Conservation (phyloP, 345 rosid species). For the Rhizophora mangle region DNA sequence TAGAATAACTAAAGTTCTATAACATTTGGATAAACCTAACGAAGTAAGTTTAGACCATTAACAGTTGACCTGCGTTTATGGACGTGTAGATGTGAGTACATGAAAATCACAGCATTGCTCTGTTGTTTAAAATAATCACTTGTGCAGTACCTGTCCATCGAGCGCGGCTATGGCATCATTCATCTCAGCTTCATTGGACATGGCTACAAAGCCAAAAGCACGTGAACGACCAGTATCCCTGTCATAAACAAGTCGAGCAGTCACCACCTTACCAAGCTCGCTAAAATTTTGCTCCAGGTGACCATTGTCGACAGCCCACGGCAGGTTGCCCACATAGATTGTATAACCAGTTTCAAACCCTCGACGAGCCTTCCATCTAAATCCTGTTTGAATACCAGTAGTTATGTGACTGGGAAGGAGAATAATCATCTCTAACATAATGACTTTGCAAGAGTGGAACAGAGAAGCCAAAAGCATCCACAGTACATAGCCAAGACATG, state of each 20-base stretch:
- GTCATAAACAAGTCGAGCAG: slow-evolving; percentile 75
- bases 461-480: too few relatives aligned
- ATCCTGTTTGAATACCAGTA: slow-evolving; percentile 41
- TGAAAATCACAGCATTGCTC: too few relatives aligned
- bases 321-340: slow-evolving; percentile 81
- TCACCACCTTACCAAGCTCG: slow-evolving; percentile 81
- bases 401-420: not conserved
- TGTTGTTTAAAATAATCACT: too few relatives aligned
- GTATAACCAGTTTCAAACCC: slow-evolving; percentile 45
- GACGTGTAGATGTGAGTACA: too few relatives aligned
- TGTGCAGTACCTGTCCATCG: slow-evolving; percentile 68
- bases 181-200: slow-evolving; percentile 71
- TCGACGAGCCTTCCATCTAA: slow-evolving; percentile 64
- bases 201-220: slow-evolving; percentile 87
- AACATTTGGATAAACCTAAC: too few relatives aligned
- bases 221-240: slow-evolving; percentile 93
- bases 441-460: not conserved
- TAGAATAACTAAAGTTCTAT: too few relatives aligned
- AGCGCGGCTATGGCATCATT: slow-evolving; percentile 90
- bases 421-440: not conserved
- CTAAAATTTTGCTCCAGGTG: slow-evolving; percentile 83
- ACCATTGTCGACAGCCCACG: slow-evolving; percentile 75
- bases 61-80: too few relatives aligned
- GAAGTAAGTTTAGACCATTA: too few relatives aligned
- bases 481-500: too few relatives aligned